Base-by-base conservation (phyloP, 306 rosid species). In the Vigna hirtella region DNA sequence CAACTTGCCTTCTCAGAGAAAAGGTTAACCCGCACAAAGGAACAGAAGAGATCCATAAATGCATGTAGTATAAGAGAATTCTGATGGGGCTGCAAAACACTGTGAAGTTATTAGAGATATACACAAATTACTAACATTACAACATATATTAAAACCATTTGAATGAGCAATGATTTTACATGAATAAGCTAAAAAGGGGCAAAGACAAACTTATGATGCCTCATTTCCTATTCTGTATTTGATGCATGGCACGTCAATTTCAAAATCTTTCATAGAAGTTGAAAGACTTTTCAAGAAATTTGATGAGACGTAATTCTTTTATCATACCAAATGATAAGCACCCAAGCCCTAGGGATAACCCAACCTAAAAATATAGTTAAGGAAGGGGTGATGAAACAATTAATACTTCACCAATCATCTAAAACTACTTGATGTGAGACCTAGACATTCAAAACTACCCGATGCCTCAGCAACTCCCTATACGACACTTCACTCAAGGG, bases 81-180 rank as follows among this genome's bases (percentile, higher is more conserved):
- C 89, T 95, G 99, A 80, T 95, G 98, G 81, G 99, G 98, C 99
- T 95, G 98, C 92, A 95, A 91, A 83, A 84, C 85, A 91, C 91
- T 84, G 65, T 84, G 88, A 85, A 81, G 94, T 95, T 90, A 92
- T 88, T 84, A 85, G 89, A 87, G 87, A 88, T 87, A 79, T 79
- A 81, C 74, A 69, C 68, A 70, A 82, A 88, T 68, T 22, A 57
- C 55, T 49, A 68, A 65, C 17, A 70, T 30, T 36, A 69, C 4
- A 55, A 34, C 62, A 22, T 68, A 30, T 56, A 65, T 45, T 45
- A 59, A 69, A 26, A 57, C 18, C 59, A 63, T 59, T 74, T 63
- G 57, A 74, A 48, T 26, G 22, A 73, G 74, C 73, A 45, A 58
- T 68, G 47, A 34, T 75, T 77, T 72, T 45, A 59, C n/a, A 77